Evolutionary conservation across 2,329 filamentous ascomycete species (phyloP), one percentile per base, ranked within the genome.

Genomic region (Fusarium virguliforme): DNA sequence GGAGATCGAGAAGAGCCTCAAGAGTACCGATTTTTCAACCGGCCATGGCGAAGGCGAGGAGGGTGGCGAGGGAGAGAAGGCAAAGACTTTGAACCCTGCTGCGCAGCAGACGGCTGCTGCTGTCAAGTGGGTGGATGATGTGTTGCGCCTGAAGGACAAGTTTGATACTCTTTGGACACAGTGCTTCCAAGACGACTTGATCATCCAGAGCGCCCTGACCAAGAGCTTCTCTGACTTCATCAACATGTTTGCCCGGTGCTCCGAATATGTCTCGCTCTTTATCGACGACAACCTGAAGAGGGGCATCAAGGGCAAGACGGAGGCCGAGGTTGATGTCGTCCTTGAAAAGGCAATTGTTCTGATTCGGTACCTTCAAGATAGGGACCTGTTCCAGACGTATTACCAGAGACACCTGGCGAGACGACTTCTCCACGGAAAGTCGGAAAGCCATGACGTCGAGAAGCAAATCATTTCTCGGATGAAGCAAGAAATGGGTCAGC

Each of bases 351-450:
- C 95, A 12, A 97, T 97, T 67, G 90, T 92, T 0, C 85, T 99
- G 7, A 88, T 99, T 58, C 91, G 94, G 50, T 98, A 97, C 74
- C 88, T 99, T 38, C 89, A 91, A 61, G 95, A 98, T 77, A 96
- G 95, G 82, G 96, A 99, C 79, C 86, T 97, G 73, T 98, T 99
- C 76, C 95, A 99, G 83, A 90, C 93, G 5, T 99, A 99, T 81
- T 98, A 99, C 85, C 97, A 98, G 85, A 97, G 97, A 79, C 96
- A 99, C 81, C 87, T 99, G 26, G 95, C 94, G 48, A 92, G 94
- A 65, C 90, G 96, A 57, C 84, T 99, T 43, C 85, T 99, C 18
- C 93, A 96, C 82, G 93, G 92, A 78, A 97, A 96, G 76, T 95
- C 94, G 0, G 91, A 97, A 73, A 97, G 93, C 78, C 91, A 94